A percentile compares a stretch with the other conserved stretches of the same genome.
Conservation (phyloP, 345 rosid genomes). For the Brassica juncea region DNA sequence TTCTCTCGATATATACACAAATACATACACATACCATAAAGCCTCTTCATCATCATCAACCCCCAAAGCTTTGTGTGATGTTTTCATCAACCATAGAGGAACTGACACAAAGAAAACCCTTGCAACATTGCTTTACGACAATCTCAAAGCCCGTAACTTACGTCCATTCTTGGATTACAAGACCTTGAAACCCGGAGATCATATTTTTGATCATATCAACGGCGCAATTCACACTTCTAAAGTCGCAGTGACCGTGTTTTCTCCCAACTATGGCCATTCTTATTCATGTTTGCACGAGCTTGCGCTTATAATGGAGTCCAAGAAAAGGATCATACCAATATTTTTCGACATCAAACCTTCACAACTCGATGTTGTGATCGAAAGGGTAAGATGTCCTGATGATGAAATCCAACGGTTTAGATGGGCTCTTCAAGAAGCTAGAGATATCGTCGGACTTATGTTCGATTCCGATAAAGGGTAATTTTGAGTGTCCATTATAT, state of each 20-base stretch:
- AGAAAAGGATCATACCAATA: constrained; percentile 67
- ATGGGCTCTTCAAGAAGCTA: constrained; percentile 71
- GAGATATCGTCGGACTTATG: constrained; percentile 60
- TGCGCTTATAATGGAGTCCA: constrained; percentile 67
- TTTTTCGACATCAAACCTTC: constrained; percentile 79
- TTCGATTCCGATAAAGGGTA: constrained; percentile 72
- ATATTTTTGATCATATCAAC: constrained; percentile 62
- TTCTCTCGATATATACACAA: constrained; percentile 11
- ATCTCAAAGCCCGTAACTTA: constrained; percentile 45
- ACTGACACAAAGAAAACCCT: constrained; percentile 64
- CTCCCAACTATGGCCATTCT: constrained; percentile 63
- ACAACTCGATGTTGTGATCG: constrained; percentile 49
- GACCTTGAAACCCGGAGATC: constrained; percentile 78
- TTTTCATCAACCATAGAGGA: constrained; percentile 76
- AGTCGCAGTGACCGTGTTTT: constrained; percentile 61
- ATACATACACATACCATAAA: not conserved
- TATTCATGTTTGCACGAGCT: constrained; percentile 70
- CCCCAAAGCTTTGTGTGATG: constrained; percentile 44
- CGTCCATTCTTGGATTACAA: constrained; percentile 69
- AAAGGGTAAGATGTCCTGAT: constrained; percentile 32
- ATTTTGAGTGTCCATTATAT: not conserved
- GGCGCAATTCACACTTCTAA: constrained; percentile 52
- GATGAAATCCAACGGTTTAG: constrained; percentile 52
- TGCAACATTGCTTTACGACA: constrained; percentile 60
- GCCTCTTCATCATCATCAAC: constrained; percentile 14